These are phyloP conservation scores for Hortaea werneckii DNA, from an alignment of 2,329 filamentous ascomycete species.

Conservation along the genomic window DNA sequence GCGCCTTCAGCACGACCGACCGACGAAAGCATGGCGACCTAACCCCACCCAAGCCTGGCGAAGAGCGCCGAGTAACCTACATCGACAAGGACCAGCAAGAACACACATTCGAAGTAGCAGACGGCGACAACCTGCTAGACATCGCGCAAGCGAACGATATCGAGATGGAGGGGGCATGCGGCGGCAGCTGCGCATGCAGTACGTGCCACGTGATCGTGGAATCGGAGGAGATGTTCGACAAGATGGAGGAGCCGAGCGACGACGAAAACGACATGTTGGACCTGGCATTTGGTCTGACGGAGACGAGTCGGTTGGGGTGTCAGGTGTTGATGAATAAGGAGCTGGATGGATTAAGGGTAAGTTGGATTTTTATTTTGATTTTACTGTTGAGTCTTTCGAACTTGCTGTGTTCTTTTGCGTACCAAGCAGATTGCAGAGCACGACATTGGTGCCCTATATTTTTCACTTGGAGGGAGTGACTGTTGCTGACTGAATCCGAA, in stretches of 20 bases:
- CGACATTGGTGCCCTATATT: too few relatives aligned
- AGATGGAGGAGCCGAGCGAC: slow-evolving; percentile 37
- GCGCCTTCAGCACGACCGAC: slow-evolving; percentile 41
- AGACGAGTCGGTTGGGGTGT: slow-evolving; percentile 75
- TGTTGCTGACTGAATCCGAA: not conserved
- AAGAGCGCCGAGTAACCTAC: slow-evolving; percentile 87
- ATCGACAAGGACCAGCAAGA: slow-evolving; percentile 78
- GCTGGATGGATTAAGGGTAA: slow-evolving; percentile 71
- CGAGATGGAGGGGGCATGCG: slow-evolving; percentile 97
- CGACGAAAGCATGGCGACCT: slow-evolving; percentile 64
- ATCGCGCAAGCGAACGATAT: slow-evolving; percentile 90
- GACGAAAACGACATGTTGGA: slow-evolving; percentile 77
- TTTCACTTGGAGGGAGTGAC: not conserved
- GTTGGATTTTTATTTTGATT: slow-evolving; percentile 1
- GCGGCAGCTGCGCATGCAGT: slow-evolving; percentile 85
- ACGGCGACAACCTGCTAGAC: slow-evolving; percentile 84
- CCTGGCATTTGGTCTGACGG: slow-evolving; percentile 78
- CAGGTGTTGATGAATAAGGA: slow-evolving; percentile 89
- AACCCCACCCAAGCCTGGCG: slow-evolving; percentile 72
- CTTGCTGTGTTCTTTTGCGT: too few relatives aligned
- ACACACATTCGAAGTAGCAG: slow-evolving; percentile 66
- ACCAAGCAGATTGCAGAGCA: too few relatives aligned
- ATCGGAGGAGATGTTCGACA: slow-evolving; percentile 49
- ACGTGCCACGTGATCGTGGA: slow-evolving; percentile 85
- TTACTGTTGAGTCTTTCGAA: not conserved